Percentiles rank a stretch among this genome's conserved stretches.
Evolutionary conservation across 1,284 basidiomycete genomes (phyloP).

Genomic region (Austroboletus novae-zelandiae): DNA sequence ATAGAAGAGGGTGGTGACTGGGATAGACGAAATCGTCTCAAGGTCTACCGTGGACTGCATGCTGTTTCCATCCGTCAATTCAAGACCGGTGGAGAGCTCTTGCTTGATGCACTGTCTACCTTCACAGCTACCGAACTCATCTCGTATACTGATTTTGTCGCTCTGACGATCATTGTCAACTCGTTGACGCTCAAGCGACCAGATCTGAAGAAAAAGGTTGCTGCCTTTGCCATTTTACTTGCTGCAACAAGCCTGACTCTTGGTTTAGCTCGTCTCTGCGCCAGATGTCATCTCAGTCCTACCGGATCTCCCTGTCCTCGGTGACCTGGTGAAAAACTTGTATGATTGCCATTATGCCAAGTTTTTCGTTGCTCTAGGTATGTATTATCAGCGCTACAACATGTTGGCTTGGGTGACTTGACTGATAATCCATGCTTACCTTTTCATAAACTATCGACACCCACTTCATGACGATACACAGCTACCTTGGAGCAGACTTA

Average conservation of each 20-base stretch:
- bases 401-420: background rate
- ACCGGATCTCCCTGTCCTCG: slow-evolving; percentile 66
- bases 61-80: slow-evolving; percentile 84
- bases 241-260: background rate
- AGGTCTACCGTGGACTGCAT: slow-evolving; percentile 92
- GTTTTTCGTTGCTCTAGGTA: slow-evolving; percentile 80
- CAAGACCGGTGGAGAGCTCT: slow-evolving; percentile 69
- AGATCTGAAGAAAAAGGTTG: slow-evolving; percentile 92
- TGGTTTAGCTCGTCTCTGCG: slow-evolving; percentile 54
- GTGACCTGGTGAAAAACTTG: slow-evolving; percentile 71
- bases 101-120: slow-evolving; percentile 89
- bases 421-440: slow-evolving; percentile 9
- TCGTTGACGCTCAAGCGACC: slow-evolving; percentile 79
- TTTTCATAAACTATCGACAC: slow-evolving; percentile 1
- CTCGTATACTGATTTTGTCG: slow-evolving; percentile 90
- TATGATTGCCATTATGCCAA: slow-evolving; percentile 95
- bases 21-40: slow-evolving; percentile 95
- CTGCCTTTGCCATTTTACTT: slow-evolving; percentile 6
- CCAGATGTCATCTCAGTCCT: slow-evolving; percentile 74
- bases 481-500: slow-evolving; percentile 87
- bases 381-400: background rate
- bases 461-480: slow-evolving; percentile 26
- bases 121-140: slow-evolving; percentile 93
- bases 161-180: slow-evolving; percentile 80
- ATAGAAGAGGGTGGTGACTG: slow-evolving; percentile 98